Base-by-base conservation (phyloP, 208 protist species). In the Leishmania mexicana region DNA sequence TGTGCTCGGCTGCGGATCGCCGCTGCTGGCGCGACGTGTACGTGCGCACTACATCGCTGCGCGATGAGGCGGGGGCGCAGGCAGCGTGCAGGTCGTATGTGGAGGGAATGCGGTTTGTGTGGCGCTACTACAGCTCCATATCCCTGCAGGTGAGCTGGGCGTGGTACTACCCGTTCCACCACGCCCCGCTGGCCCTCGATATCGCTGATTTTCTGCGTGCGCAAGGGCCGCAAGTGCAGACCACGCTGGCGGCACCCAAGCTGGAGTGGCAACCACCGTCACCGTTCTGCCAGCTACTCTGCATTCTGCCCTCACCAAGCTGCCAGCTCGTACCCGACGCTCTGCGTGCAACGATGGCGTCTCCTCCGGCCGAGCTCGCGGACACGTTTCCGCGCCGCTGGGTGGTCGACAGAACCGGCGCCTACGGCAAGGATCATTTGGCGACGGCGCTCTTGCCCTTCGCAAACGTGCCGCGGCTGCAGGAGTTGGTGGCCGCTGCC, bases 151-250 rank as follows among this genome's bases (percentile, higher is more conserved):
- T 93, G 71, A 93, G 83, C 81, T 97, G 93, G 94, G 88, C 87
- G 3, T 97, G 94, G 93, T 92, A 91, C 80, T 97, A 96, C 83
- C 87, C 88, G 28, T 94, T 92, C 80, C 84, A 95, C 65, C 89
- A 97, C 85, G 90, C 76, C 45, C 94, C 94, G 2, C 83, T 96
- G 42, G 88, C 92, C 13, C 51, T 87, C n/a, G 93, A 97, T 77
- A 42, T 97, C 45, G 87, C 85, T n/a, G 60, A 82, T 35, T 96
- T 91, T 57, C 75, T 97, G 6, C 64, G 68, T 40, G 40, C 75
- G 42, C 85, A 89, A 76, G 83, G 81, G 35, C 76, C 79, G 53
- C n/a, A 82, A 40, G 83, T 91, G 70, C 86, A 90, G 80, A 53
- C n/a, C 35, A 75, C 31, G 7, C 71, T 95, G 38, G 73, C 85